phyloP scores from a whole-genome alignment of 139 green algal species.

The Volvox reticuliferus region DNA sequence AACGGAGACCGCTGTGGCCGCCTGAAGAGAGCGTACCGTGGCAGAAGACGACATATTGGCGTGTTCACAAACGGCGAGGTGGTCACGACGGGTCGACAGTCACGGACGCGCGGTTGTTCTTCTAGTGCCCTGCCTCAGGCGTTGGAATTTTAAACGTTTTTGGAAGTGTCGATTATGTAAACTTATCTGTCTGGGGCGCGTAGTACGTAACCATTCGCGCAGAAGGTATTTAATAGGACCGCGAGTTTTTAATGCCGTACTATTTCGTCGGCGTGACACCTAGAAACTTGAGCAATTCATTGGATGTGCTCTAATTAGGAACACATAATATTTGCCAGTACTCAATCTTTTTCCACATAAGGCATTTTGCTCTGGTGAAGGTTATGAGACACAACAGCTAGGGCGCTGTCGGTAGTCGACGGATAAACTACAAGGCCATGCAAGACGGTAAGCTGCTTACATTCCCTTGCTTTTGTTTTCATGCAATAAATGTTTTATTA shows the following conservation, averaged over 20 bases:
- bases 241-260: constrained; percentile 8
- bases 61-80: constrained; percentile 7
- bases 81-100: constrained; percentile 24
- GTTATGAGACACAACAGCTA: too few species aligned
- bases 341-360: too few species aligned
- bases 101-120: constrained; percentile 1
- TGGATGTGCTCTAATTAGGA: too few species aligned
- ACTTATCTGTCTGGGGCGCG: not conserved
- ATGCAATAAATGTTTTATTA: too few species aligned
- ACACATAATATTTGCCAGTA: too few species aligned
- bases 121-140: not conserved
- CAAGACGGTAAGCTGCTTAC: too few species aligned
- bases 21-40: not conserved
- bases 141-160: not conserved
- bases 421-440: too few species aligned
- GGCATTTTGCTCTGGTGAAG: too few species aligned
- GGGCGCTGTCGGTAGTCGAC: too few species aligned
- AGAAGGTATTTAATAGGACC: not conserved
- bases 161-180: not conserved
- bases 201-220: not conserved
- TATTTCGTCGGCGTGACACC: not conserved
- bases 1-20: not conserved
- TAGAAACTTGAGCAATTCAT: too few species aligned
- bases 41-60: constrained; percentile 9
- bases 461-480: too few species aligned